Evolutionary conservation across 2,329 filamentous ascomycete species (phyloP).

Genomic region (Microsporum canis): DNA sequence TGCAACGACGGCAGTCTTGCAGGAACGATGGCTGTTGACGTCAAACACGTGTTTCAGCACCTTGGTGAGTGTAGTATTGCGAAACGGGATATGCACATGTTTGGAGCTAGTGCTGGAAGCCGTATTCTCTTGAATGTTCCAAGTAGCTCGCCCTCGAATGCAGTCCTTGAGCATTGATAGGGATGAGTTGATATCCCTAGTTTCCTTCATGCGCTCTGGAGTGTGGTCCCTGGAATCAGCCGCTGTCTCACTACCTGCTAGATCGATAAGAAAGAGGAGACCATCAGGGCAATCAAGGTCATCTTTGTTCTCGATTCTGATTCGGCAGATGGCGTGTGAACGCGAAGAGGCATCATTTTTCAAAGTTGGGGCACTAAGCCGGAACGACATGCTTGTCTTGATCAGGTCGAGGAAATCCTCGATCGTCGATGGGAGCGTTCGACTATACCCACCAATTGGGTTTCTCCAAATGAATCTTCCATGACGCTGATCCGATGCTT

Average conservation of each 20-base stretch:
- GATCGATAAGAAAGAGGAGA: background rate
- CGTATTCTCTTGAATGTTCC: background rate
- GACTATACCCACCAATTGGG: conserved; percentile 1
- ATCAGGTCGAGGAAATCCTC: background rate
- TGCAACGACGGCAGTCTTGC: conserved; percentile 2
- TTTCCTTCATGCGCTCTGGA: background rate
- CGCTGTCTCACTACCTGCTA: background rate
- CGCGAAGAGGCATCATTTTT: background rate
- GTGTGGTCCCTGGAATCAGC: background rate
- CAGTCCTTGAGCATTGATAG: background rate
- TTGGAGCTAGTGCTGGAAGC: background rate
- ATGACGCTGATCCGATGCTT: background rate
- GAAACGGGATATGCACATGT: conserved; percentile 2
- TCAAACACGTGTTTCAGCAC: conserved; percentile 4
- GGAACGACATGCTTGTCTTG: background rate
- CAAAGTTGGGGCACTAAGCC: background rate
- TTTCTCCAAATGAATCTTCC: background rate
- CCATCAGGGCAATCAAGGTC: background rate
- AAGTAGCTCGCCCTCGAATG: background rate
- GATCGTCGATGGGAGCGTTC: background rate
- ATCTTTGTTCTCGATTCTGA: conserved; percentile 1
- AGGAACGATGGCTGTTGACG: conserved; percentile 2
- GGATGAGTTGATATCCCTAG: background rate
- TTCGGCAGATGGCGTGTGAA: background rate
- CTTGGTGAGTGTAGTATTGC: background rate